Conservation (phyloP, 768 basidiomycete genomes). For the Cantharellus anzutake region DNA sequence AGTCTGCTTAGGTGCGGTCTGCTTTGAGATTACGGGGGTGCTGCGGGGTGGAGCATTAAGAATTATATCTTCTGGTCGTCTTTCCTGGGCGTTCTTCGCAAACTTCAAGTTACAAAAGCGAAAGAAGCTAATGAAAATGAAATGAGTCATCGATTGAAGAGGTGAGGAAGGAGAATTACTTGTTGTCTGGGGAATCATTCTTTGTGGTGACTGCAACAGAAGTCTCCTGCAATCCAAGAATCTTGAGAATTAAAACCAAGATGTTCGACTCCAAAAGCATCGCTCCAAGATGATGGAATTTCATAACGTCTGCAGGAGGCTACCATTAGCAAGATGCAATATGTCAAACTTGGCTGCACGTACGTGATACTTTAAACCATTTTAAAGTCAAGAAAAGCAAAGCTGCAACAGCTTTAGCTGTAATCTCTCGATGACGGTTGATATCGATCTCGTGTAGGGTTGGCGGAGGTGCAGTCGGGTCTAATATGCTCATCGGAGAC, state of each 20-base stretch:
- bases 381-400: slow-evolving; percentile 79
- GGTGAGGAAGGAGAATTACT: slow-evolving; percentile 26
- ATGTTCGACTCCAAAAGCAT: slow-evolving; percentile 90
- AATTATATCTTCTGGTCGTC: slow-evolving; percentile 46
- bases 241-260: slow-evolving; percentile 80
- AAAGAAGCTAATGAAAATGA: slow-evolving; percentile 55
- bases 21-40: not conserved
- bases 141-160: not conserved
- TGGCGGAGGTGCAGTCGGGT: slow-evolving; percentile 33
- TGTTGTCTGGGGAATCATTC: slow-evolving; percentile 72
- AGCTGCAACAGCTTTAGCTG: slow-evolving; percentile 90
- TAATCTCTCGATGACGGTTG: slow-evolving; percentile 89
- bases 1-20: slow-evolving; percentile 31
- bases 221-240: slow-evolving; percentile 95
- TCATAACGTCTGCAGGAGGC: slow-evolving; percentile 63
- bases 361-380: slow-evolving; percentile 98
- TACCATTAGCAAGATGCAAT: not conserved
- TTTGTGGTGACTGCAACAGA: slow-evolving; percentile 66
- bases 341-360: slow-evolving; percentile 17
- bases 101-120: slow-evolving; percentile 73
- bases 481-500: not conserved
- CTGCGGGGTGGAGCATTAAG: slow-evolving; percentile 29
- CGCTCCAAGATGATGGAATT: slow-evolving; percentile 96
- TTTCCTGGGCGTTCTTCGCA: slow-evolving; percentile 40
- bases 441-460: slow-evolving; percentile 86